These are phyloP conservation scores for Stylosanthes scabra DNA, from an alignment of 331 rosid genomes.

Conservation along the genomic window DNA sequence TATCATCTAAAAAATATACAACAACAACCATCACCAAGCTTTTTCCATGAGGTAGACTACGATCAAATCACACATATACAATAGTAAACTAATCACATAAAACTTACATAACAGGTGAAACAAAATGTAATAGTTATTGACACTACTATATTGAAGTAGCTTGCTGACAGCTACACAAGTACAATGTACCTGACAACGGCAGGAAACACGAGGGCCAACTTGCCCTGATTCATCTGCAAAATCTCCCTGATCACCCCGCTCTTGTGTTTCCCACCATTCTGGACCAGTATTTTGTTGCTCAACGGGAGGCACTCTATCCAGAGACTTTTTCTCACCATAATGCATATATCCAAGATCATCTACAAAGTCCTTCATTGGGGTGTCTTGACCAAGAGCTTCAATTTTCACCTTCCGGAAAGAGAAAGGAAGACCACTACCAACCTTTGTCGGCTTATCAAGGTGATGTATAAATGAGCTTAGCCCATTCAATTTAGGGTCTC, in stretches of 20 bases:
- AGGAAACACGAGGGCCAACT: constrained; percentile 94
- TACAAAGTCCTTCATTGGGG: constrained; percentile 89
- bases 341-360: constrained; percentile 67
- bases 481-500: constrained; percentile 50
- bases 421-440: constrained; percentile 59
- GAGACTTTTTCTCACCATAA: constrained; percentile 54
- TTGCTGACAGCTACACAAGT: constrained; percentile 9
- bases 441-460: constrained; percentile 56
- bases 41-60: background rate
- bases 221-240: constrained; percentile 82
- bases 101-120: constrained; percentile 28
- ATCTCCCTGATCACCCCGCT: constrained; percentile 80
- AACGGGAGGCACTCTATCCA: constrained; percentile 55
- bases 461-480: constrained; percentile 44
- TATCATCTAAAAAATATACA: constrained; percentile 14
- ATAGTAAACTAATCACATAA: background rate
- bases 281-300: constrained; percentile 45
- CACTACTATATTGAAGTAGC: constrained; percentile 25
- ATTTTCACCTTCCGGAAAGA: constrained; percentile 71
- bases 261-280: constrained; percentile 99
- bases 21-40: background rate
- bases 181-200: constrained; percentile 84
- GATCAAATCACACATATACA: background rate
- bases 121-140: constrained; percentile 22
- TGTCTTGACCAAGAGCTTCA: constrained; percentile 72